Evolutionary conservation across 345 rosid species (phyloP).

Genomic region (Xanthoceras sorbifolium): DNA sequence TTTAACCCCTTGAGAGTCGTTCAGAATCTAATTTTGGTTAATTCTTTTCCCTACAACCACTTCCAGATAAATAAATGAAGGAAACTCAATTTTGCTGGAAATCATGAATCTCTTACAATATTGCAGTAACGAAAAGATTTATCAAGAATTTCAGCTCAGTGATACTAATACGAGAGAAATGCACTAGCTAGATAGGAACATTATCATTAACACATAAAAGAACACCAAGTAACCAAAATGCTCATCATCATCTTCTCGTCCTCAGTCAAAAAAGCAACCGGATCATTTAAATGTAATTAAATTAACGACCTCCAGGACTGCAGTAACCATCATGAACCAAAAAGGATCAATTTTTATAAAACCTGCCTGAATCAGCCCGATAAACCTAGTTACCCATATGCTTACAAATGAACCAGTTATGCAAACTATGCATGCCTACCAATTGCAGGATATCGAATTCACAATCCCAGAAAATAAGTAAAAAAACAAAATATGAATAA

Average conservation of each 20-base stretch:
- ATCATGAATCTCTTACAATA: background rate
- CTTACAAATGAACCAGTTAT: background rate
- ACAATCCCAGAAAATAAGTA: background rate
- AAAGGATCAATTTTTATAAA: background rate
- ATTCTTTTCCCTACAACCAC: background rate
- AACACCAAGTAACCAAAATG: background rate
- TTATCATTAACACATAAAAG: no score
- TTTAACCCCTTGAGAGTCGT: background rate
- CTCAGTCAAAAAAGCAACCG: background rate
- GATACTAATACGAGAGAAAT: background rate
- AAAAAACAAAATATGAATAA: background rate
- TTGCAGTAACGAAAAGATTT: background rate
- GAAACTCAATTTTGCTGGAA: background rate
- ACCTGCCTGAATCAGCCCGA: background rate
- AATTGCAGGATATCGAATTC: no score
- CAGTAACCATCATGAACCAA: background rate
- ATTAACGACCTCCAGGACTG: background rate
- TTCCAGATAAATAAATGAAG: background rate
- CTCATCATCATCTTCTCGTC: background rate
- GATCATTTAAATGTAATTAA: background rate
- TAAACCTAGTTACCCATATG: background rate
- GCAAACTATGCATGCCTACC: background rate
- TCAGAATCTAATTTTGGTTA: background rate
- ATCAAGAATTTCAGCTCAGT: background rate
- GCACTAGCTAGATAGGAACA: no score